A percentile compares a stretch with the other conserved stretches of the same genome.
These are phyloP conservation scores for Pichiaceae sp. DNA, from an alignment of 1,139 yeast species.

Conservation along the genomic window DNA sequence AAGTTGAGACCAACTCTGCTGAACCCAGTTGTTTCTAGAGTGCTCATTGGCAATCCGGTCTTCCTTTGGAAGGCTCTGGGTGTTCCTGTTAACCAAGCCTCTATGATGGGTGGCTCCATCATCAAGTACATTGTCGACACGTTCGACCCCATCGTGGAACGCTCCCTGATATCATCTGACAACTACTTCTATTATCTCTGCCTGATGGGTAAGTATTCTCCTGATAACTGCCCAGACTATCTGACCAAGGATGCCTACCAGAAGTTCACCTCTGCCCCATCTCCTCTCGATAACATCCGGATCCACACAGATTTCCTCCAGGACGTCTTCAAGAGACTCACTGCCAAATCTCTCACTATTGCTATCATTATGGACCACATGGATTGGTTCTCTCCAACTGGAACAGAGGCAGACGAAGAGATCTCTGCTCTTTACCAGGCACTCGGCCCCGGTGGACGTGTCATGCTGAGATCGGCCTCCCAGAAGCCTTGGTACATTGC, in stretches of 20 bases:
- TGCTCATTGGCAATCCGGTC: constrained; percentile 70
- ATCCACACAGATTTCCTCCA: constrained; percentile 73
- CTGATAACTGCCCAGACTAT: constrained; percentile 68
- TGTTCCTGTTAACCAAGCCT: constrained; percentile 77
- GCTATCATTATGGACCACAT: constrained; percentile 87
- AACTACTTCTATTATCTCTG: constrained; percentile 74
- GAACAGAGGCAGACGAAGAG: constrained; percentile 57
- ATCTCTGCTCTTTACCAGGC: constrained; percentile 58
- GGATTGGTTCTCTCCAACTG: constrained; percentile 79
- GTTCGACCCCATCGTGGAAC: constrained; percentile 60
- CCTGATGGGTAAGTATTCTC: constrained; percentile 53
- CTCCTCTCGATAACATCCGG: constrained; percentile 59
- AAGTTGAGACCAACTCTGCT: constrained; percentile 61
- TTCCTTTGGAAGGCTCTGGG: constrained; percentile 85
- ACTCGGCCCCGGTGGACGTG: constrained; percentile 61
- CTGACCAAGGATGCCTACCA: constrained; percentile 52
- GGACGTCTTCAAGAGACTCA: constrained; percentile 63
- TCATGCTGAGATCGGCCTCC: constrained; percentile 70
- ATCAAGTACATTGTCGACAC: constrained; percentile 68
- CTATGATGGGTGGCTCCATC: constrained; percentile 68
- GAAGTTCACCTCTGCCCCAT: constrained; percentile 31
- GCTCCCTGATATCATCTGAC: constrained; percentile 58
- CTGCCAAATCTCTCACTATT: constrained; percentile 55
- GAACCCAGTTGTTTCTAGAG: constrained; percentile 58
- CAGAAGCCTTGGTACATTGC: constrained; percentile 69